These are phyloP conservation scores for Ceratobasidium sp. DNA, from an alignment of 1,284 basidiomycete genomes.

Conservation along the genomic window DNA sequence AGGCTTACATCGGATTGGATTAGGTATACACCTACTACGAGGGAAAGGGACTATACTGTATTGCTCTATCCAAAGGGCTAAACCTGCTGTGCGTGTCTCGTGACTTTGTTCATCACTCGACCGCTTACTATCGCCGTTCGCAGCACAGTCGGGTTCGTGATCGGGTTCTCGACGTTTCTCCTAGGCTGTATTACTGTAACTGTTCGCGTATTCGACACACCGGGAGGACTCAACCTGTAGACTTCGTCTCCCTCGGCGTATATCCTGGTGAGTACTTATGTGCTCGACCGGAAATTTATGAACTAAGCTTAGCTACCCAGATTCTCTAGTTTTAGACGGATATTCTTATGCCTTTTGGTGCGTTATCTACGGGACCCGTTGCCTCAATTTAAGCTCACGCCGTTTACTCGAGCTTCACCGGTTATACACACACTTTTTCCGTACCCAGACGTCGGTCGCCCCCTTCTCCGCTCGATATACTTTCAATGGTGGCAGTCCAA, in stretches of 20 bases:
- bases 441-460: conserved; percentile 64
- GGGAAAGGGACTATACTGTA: conserved; percentile 95
- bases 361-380: conserved; percentile 69
- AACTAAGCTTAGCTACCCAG: too few species aligned
- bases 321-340: conserved; percentile 83
- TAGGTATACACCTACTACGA: conserved; percentile 90
- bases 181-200: conserved; percentile 95
- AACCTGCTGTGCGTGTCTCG: conserved; percentile 93
- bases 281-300: too few species aligned
- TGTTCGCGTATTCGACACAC: conserved; percentile 81
- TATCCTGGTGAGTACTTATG: too few species aligned
- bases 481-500: conserved; percentile 73
- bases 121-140: too few species aligned
- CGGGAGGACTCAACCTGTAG: conserved; percentile 74
- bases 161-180: conserved; percentile 96
- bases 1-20: neutral
- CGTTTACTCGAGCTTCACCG: too few species aligned
- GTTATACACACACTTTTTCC: conserved; percentile 84
- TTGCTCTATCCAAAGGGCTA: conserved; percentile 85
- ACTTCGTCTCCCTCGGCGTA: conserved; percentile 84
- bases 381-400: conserved; percentile 68
- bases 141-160: too few species aligned
- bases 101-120: too few species aligned
- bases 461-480: too few species aligned
- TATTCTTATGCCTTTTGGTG: conserved; percentile 87